These are phyloP conservation scores for Vicia sativa DNA, from an alignment of 306 rosid species.

Conservation along the genomic window DNA sequence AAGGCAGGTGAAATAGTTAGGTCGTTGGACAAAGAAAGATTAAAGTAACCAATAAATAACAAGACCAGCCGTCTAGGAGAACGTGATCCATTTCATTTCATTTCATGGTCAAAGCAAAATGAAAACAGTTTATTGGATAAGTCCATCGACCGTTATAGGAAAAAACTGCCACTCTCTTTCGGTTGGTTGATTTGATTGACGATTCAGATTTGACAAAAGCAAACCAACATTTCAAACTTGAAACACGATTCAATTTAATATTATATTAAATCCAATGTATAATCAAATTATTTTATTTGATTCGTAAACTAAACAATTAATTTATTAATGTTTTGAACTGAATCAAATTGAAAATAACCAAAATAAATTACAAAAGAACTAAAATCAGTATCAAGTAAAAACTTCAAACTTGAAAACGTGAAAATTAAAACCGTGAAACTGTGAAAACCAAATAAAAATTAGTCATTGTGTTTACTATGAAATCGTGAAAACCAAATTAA, in stretches of 20 bases:
- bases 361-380: too few species aligned
- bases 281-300: too few species aligned
- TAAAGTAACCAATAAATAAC: background rate
- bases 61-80: background rate
- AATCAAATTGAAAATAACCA: too few species aligned
- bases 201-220: constrained; percentile 36
- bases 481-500: too few species aligned
- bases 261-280: too few species aligned
- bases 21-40: background rate
- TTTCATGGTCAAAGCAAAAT: constrained; percentile 32
- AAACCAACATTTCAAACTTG: constrained; percentile 37
- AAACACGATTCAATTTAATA: constrained; percentile 2
- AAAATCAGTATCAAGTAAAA: too few species aligned
- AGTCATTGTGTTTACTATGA: too few species aligned
- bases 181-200: constrained; percentile 32
- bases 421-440: too few species aligned
- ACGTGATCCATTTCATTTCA: background rate
- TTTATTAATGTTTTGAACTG: too few species aligned
- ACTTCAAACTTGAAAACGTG: too few species aligned
- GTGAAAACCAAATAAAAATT: too few species aligned
- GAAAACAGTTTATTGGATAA: constrained; percentile 15
- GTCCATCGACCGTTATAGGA: constrained; percentile 36
- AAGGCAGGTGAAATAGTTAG: background rate
- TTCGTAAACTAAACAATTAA: too few species aligned
- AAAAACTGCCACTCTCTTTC: constrained; percentile 38